Percentiles rank a stretch among this genome's conserved stretches.
phyloP scores from a whole-genome alignment of 179 eudicot species.

The Drosera spatulata region DNA sequence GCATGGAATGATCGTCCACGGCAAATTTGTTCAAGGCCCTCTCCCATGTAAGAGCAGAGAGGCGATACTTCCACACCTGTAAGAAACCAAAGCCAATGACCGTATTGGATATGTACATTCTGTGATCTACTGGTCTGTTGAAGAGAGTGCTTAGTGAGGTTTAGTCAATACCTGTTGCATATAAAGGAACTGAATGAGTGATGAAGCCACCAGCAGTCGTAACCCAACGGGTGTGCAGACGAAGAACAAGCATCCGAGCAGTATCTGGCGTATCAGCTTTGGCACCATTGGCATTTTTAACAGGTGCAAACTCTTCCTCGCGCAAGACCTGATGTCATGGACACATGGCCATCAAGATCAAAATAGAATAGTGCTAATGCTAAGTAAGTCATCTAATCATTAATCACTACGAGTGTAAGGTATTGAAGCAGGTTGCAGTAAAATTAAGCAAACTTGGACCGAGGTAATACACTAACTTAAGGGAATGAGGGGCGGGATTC shows the following conservation, averaged over 20 bases:
- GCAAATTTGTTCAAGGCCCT: conserved; percentile 86
- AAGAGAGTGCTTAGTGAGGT: neutral
- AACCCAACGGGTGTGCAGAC: conserved; percentile 97
- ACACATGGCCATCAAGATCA: neutral
- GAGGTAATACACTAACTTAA: neutral
- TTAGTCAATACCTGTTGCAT: conserved; percentile 56
- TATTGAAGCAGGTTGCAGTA: too few species aligned
- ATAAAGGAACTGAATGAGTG: conserved; percentile 93
- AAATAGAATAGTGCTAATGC: neutral
- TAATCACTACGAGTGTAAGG: too few species aligned
- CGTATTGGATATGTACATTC: neutral
- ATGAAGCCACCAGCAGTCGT: conserved; percentile 96
- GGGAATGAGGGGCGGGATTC: neutral
- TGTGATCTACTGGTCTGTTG: too few species aligned
- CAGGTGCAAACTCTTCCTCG: conserved; percentile 98
- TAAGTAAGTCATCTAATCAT: neutral
- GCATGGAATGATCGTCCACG: conserved; percentile 98
- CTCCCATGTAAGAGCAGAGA: conserved; percentile 84
- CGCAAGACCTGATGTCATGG: conserved; percentile 48
- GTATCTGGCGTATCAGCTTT: conserved; percentile 97
- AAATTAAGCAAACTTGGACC: conserved; percentile 1
- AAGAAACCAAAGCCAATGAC: neutral
- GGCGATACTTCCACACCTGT: conserved; percentile 97
- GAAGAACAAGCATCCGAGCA: conserved; percentile 77
- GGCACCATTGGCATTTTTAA: conserved; percentile 89